These are phyloP conservation scores for Lasiodiplodia hormozganensis DNA, from an alignment of 2,329 filamentous ascomycete genomes.

Conservation along the genomic window DNA sequence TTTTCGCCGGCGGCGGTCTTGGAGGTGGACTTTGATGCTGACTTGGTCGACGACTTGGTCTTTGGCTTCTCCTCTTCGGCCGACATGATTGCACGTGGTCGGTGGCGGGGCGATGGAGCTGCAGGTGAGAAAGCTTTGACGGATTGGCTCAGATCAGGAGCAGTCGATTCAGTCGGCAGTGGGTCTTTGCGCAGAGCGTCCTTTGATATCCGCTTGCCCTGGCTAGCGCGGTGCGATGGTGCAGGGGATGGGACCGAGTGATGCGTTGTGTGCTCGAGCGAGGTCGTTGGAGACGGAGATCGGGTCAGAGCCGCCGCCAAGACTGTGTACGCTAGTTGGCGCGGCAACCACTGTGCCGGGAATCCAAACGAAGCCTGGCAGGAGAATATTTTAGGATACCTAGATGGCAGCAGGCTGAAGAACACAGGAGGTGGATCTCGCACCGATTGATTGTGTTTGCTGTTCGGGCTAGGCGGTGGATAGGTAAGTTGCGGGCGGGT, in stretches of 20 bases:
- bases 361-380: neutral
- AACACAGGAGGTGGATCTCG: too few species aligned
- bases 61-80: constrained; percentile 23
- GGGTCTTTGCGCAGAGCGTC: constrained; percentile 15
- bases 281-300: constrained; percentile 20
- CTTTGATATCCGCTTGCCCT: constrained; percentile 12
- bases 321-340: constrained; percentile 27
- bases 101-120: neutral
- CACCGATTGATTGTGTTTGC: neutral
- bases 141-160: constrained; percentile 23
- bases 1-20: constrained; percentile 24
- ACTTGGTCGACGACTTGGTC: constrained; percentile 30
- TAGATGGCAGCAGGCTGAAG: too few species aligned
- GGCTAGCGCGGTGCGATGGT: constrained; percentile 21
- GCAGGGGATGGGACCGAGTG: constrained; percentile 22
- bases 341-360: constrained; percentile 10
- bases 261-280: constrained; percentile 21
- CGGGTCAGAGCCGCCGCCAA: constrained; percentile 4
- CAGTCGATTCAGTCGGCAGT: constrained; percentile 5
- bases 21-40: constrained; percentile 30
- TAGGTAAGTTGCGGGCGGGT: neutral
- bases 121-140: constrained; percentile 21
- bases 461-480: neutral
- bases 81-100: constrained; percentile 4
- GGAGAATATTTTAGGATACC: neutral